phyloP scores from a whole-genome alignment of 176 grass and related monocot genomes.

The Rhynchospora pubera region DNA sequence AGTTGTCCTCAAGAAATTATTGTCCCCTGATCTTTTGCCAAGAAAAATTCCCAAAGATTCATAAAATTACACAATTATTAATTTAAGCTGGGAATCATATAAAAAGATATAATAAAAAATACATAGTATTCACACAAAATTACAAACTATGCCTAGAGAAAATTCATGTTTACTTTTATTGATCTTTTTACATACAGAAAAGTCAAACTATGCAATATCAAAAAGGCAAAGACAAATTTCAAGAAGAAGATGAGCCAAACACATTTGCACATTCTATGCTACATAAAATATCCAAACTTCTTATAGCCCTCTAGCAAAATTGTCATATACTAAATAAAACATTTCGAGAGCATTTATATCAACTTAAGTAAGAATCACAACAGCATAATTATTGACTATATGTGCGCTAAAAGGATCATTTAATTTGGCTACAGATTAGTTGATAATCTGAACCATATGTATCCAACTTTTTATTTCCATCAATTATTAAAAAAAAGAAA shows the following conservation, averaged over 20 bases:
- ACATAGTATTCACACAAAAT: background rate
- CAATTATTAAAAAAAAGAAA: background rate
- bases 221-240: background rate
- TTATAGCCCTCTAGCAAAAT: background rate
- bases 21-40: background rate
- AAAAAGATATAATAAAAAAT: background rate
- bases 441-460: background rate
- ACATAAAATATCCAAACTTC: background rate
- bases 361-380: background rate
- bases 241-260: background rate
- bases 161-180: background rate
- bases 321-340: background rate
- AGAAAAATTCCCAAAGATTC: background rate
- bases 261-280: background rate
- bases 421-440: too few relatives aligned
- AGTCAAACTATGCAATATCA: background rate
- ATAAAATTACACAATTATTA: background rate
- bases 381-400: background rate
- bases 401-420: background rate
- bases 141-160: background rate
- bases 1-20: background rate
- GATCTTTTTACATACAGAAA: background rate
- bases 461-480: background rate
- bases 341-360: conserved; percentile 1
- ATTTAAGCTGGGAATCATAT: background rate